phyloP scores from a whole-genome alignment of 2,329 filamentous ascomycete genomes.

The Alternaria triticina region DNA sequence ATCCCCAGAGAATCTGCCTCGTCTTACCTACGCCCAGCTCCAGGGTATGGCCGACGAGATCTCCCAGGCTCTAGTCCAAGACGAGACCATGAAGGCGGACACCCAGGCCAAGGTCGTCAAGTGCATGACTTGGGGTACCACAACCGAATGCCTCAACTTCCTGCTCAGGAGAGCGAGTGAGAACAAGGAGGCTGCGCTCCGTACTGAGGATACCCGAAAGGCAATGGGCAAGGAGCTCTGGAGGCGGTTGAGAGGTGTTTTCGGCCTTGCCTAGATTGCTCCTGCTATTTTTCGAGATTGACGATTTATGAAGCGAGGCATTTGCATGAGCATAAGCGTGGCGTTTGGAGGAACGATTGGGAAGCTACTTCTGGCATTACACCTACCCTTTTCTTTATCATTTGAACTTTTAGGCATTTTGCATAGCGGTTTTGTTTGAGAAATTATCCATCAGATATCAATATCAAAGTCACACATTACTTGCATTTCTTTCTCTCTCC shows the following conservation, averaged over 20 bases:
- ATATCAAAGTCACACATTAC: neutral
- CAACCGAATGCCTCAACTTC: constrained; percentile 81
- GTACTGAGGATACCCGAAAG: constrained; percentile 59
- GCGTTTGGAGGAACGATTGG: neutral
- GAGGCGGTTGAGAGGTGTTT: constrained; percentile 42
- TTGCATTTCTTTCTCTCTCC: neutral
- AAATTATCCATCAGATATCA: neutral
- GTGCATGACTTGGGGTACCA: constrained; percentile 63
- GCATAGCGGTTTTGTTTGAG: neutral
- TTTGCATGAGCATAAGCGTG: constrained; percentile 2
- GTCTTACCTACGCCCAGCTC: constrained; percentile 74
- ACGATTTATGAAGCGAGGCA: neutral
- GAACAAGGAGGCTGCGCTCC: constrained; percentile 65
- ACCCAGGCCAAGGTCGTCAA: constrained; percentile 58
- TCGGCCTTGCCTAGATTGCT: constrained; percentile 23
- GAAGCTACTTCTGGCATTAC: neutral
- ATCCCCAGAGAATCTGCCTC: constrained; percentile 38
- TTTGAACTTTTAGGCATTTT: neutral
- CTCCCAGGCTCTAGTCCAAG: constrained; percentile 63
- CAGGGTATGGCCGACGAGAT: constrained; percentile 97
- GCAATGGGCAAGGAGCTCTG: constrained; percentile 61
- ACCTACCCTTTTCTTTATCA: neutral
- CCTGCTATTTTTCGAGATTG: neutral
- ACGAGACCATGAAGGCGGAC: constrained; percentile 46
- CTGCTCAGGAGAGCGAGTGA: constrained; percentile 64